Conservation (phyloP, 495 filamentous ascomycete species). For the Saxophila tyrrhenica region DNA sequence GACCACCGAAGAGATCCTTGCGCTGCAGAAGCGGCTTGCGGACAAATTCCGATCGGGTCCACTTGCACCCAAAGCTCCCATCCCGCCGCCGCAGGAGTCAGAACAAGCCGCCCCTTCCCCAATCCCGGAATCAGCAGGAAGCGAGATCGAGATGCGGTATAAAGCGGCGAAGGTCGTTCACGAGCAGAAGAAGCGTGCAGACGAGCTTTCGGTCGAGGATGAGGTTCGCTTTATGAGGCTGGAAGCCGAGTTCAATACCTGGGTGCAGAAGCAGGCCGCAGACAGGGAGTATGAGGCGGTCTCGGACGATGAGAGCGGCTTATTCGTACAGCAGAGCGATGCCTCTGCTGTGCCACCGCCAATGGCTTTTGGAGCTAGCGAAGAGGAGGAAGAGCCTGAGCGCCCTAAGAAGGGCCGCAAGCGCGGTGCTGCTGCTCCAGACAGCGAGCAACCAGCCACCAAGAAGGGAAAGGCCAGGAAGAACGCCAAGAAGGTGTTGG, state of each 20-base stretch:
- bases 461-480: not conserved
- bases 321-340: not conserved
- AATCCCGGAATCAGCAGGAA: not conserved
- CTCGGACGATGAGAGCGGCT: constrained; percentile 1
- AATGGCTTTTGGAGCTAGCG: not conserved
- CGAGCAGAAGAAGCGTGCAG: not conserved
- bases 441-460: not conserved
- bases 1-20: not conserved
- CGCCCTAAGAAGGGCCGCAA: not conserved
- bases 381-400: not conserved
- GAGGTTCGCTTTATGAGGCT: constrained; percentile 15
- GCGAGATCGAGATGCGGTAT: not conserved
- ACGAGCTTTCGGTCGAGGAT: not conserved
- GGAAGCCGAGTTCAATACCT: not conserved
- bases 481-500: constrained; percentile 1
- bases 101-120: no score
- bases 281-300: constrained; percentile 5
- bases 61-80: not conserved
- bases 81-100: not conserved
- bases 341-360: not conserved
- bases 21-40: not conserved
- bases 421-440: not conserved
- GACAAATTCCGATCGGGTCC: not conserved
- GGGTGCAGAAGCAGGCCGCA: not conserved
- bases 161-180: not conserved